Base-by-base conservation (phyloP, 2,329 filamentous ascomycete species). In the Verticillium nubilum region DNA sequence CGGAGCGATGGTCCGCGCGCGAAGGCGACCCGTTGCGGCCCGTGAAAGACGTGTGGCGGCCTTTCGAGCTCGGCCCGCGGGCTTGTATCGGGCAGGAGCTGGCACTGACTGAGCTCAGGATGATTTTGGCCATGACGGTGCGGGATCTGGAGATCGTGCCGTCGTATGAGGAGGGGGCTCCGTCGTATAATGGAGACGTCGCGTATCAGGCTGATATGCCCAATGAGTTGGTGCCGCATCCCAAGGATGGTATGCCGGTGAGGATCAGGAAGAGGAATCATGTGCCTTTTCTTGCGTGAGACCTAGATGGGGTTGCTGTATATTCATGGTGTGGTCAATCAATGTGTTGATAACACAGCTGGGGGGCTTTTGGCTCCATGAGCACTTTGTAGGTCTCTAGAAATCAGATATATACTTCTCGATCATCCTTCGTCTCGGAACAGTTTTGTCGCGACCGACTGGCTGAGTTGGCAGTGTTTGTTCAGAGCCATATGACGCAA, bases 31-130 rank as follows among this genome's bases (percentile, higher is more conserved):
- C 68, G 63, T 60, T 74, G 64, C 67, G 75, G 65, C 67, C 72
- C 23, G 64, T 67, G 5, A 76, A 76, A 54, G 75, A 78, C 59
- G 78, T 80, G 1, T 86, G 76, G 74, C 73, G 82, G n/a, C 76
- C 81, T 0, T 86, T 86, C 64, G 78, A 81, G 63, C 73, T 78
- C 54, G 82, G 82, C 0, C 76, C 76, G 2, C 67, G 83, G 15
- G 79, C 76, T 28, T 86, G 83, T 62, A 77, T 86, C n/a, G 83
- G 82, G 1, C 80, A 85, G 67, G 78, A 81, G 62, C 72, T 86
- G 50, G 82, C 78, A 0, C 76, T 79, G 69, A 70, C 83, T 13
- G 82, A 86, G 68, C 66, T 80, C 19, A 78, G 78, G 62, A 71
- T 80, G 31, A 76, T 81, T 5, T 68, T 85, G 31, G 77, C 78